Evolutionary conservation across 179 eudicot genomes (phyloP).

Genomic region (Monotropa hypopitys): DNA sequence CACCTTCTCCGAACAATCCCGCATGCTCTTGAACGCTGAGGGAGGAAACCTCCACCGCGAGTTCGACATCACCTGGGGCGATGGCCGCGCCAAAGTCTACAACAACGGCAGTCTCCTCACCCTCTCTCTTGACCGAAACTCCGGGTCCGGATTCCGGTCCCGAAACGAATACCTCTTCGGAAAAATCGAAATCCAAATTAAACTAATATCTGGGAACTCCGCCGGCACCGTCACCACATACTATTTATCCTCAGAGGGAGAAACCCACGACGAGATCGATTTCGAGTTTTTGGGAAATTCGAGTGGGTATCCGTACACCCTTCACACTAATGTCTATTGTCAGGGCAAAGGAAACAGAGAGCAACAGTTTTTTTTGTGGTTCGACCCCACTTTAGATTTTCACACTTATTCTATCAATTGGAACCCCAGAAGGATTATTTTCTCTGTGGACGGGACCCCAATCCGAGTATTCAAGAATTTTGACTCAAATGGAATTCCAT

Average conservation of each 20-base stretch:
- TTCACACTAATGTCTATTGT: conserved; percentile 12
- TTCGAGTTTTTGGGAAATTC: conserved; percentile 10
- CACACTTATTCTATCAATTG: conserved; percentile 7
- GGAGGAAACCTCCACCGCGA: background rate
- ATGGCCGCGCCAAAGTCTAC: conserved; percentile 2
- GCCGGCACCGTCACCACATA: conserved; percentile 13
- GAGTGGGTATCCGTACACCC: conserved; percentile 12
- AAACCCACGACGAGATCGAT: conserved; percentile 9
- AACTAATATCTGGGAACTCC: conserved; percentile 9
- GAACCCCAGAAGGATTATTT: conserved; percentile 8
- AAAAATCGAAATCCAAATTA: conserved; percentile 9
- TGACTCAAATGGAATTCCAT: conserved; percentile 34
- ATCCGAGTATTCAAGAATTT: conserved; percentile 30
- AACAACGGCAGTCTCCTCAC: conserved; percentile 8
- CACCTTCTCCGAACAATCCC: background rate
- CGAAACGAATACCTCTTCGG: background rate
- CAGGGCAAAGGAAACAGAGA: conserved; percentile 10
- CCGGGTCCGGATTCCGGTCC: conserved; percentile 13
- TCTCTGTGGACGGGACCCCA: conserved; percentile 34
- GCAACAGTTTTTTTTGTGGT: conserved; percentile 10
- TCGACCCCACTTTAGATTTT: conserved; percentile 11
- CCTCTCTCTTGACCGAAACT: conserved; percentile 3
- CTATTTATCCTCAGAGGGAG: conserved; percentile 7
- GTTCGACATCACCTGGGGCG: conserved; percentile 11
- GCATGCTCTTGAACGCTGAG: background rate